phyloP scores from a whole-genome alignment of 2,329 filamentous ascomycete species.

The Mycosphaerelloides madeirae region DNA sequence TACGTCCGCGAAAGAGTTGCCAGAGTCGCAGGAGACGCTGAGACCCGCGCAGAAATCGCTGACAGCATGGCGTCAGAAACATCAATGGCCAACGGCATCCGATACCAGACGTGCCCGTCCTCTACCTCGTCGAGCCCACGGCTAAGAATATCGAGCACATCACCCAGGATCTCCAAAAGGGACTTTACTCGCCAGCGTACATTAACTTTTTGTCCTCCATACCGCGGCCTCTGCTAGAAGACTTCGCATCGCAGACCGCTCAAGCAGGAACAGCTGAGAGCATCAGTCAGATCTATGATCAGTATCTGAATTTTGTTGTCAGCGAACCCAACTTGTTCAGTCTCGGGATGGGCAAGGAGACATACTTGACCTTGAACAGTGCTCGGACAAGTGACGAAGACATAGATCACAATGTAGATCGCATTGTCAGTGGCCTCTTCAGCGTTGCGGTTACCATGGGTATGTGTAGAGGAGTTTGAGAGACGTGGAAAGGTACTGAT shows the following conservation, averaged over 20 bases:
- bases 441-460: constrained; percentile 98
- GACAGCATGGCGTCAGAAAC: constrained; percentile 50
- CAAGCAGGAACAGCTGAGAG: constrained; percentile 78
- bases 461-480: constrained; percentile 36
- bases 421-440: constrained; percentile 93
- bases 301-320: constrained; percentile 96
- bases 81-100: constrained; percentile 76
- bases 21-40: constrained; percentile 21
- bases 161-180: constrained; percentile 77
- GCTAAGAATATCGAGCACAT: constrained; percentile 74
- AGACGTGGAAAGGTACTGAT: background rate
- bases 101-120: constrained; percentile 92
- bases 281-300: constrained; percentile 89
- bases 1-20: constrained; percentile 40
- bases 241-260: constrained; percentile 86
- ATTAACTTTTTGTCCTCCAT: constrained; percentile 96
- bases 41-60: constrained; percentile 29
- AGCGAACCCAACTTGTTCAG: constrained; percentile 94
- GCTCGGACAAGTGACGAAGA: constrained; percentile 85
- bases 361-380: constrained; percentile 95
- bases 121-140: constrained; percentile 93
- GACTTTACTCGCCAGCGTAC: constrained; percentile 87
- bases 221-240: constrained; percentile 82
- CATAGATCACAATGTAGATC: constrained; percentile 79
- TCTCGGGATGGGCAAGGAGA: constrained; percentile 85